Evolutionary conservation across 1,284 basidiomycete species (phyloP).

Genomic region (Ceratobasidium sp.): DNA sequence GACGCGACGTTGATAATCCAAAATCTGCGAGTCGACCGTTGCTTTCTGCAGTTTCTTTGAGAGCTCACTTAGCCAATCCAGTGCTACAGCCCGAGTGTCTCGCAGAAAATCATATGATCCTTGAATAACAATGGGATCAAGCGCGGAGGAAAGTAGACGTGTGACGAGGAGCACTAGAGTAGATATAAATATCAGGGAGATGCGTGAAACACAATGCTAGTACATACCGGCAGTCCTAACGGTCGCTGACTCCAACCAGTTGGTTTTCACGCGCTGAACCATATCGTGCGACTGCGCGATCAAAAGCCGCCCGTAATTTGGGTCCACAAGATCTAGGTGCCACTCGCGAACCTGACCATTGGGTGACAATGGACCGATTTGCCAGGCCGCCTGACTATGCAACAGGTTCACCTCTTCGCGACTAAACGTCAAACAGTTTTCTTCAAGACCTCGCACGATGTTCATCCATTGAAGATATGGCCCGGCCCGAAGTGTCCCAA

Average conservation of each 20-base stretch:
- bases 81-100: slow-evolving; percentile 11
- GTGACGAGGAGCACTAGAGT: slow-evolving; percentile 50
- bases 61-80: slow-evolving; percentile 29
- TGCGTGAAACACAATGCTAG: not conserved
- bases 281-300: slow-evolving; percentile 2
- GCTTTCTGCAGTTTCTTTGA: slow-evolving; percentile 50
- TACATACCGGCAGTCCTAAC: slow-evolving; percentile 15
- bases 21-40: slow-evolving; percentile 49
- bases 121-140: not conserved
- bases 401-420: slow-evolving; percentile 41
- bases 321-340: slow-evolving; percentile 27
- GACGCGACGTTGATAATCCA: slow-evolving; percentile 53
- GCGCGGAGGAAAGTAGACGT: slow-evolving; percentile 31
- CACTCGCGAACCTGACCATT: slow-evolving; percentile 40
- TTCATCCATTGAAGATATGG: slow-evolving; percentile 48
- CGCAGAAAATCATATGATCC: slow-evolving; percentile 16
- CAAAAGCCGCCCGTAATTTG: slow-evolving; percentile 1
- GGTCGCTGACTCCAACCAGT: slow-evolving; percentile 30
- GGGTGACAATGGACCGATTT: slow-evolving; percentile 57
- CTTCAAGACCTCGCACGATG: slow-evolving; percentile 45
- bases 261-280: slow-evolving; percentile 16
- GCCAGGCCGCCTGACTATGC: slow-evolving; percentile 52
- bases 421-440: slow-evolving; percentile 37
- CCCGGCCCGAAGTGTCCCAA: slow-evolving; percentile 45
- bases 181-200: not conserved